Percentiles rank a stretch among this genome's conserved stretches.
Evolutionary conservation across 1,284 basidiomycete species (phyloP).

Genomic region (Cryptococcus hybrid): DNA sequence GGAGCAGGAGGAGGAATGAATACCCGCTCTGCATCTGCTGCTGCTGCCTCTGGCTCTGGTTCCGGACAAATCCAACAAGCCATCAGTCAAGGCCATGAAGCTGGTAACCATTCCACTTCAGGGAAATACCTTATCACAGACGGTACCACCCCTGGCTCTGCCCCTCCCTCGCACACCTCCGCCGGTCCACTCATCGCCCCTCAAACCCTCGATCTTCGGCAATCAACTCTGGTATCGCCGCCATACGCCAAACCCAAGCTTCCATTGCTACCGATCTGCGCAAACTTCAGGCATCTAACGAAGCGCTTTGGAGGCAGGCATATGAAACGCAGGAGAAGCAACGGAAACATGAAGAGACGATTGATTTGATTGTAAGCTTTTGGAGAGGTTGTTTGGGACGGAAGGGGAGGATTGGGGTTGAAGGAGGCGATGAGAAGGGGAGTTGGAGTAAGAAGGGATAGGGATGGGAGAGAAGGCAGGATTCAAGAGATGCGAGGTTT

Average conservation of each 20-base stretch:
- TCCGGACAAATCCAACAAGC: background rate
- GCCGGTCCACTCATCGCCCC: constrained; percentile 24
- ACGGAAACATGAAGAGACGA: constrained; percentile 94
- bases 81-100: background rate
- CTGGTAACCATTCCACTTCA: constrained; percentile 3
- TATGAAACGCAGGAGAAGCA: constrained; percentile 73
- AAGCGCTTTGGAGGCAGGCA: constrained; percentile 89
- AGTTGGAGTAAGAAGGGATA: constrained; percentile 18
- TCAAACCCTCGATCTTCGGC: constrained; percentile 40
- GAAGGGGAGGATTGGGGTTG: constrained; percentile 44
- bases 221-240: constrained; percentile 67
- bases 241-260: constrained; percentile 88
- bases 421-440: constrained; percentile 45
- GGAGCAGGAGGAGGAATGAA: constrained; percentile 14
- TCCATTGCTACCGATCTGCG: constrained; percentile 84
- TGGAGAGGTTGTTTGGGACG: constrained; percentile 85
- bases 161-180: background rate
- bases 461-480: constrained; percentile 33
- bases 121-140: constrained; percentile 42
- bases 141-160: constrained; percentile 40
- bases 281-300: constrained; percentile 83
- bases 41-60: constrained; percentile 12
- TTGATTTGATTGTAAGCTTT: constrained; percentile 92
- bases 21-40: constrained; percentile 27
- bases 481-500: background rate